These are phyloP conservation scores for Mortierella sp. DNA, from an alignment of 371 early-diverging fungal species.

Conservation along the genomic window DNA sequence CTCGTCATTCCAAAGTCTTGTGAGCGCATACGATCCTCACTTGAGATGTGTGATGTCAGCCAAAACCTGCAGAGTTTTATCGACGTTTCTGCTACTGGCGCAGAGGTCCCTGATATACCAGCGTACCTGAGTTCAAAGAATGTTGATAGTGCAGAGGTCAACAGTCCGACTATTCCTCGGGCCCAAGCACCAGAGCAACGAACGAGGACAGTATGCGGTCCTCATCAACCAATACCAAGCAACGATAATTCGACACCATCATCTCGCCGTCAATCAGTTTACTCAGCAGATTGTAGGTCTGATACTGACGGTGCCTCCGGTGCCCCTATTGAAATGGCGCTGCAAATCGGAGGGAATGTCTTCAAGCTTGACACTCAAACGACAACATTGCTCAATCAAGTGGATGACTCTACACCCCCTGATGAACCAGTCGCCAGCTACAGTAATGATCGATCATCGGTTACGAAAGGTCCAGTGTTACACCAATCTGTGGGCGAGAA, in stretches of 20 bases:
- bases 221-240: constrained; percentile 53
- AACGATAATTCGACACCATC: constrained; percentile 37
- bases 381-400: constrained; percentile 13
- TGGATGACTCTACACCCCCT: constrained; percentile 12
- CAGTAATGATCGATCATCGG: constrained; percentile 31
- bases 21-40: constrained; percentile 74
- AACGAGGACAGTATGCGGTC: constrained; percentile 59
- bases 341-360: constrained; percentile 63
- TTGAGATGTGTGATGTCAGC: constrained; percentile 77
- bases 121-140: constrained; percentile 11
- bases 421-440: constrained; percentile 21
- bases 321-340: constrained; percentile 59
- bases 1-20: constrained; percentile 62
- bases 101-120: constrained; percentile 58
- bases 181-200: constrained; percentile 21
- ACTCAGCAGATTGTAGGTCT: constrained; percentile 13
- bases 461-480: background rate
- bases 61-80: constrained; percentile 80
- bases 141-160: background rate
- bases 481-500: constrained; percentile 14
- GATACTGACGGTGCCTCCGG: constrained; percentile 5
- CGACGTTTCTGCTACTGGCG: constrained; percentile 78
- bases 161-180: background rate
- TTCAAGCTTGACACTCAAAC: constrained; percentile 61
- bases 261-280: constrained; percentile 21